Conservation (phyloP, 306 rosid genomes). For the Coriaria nepalensis region DNA sequence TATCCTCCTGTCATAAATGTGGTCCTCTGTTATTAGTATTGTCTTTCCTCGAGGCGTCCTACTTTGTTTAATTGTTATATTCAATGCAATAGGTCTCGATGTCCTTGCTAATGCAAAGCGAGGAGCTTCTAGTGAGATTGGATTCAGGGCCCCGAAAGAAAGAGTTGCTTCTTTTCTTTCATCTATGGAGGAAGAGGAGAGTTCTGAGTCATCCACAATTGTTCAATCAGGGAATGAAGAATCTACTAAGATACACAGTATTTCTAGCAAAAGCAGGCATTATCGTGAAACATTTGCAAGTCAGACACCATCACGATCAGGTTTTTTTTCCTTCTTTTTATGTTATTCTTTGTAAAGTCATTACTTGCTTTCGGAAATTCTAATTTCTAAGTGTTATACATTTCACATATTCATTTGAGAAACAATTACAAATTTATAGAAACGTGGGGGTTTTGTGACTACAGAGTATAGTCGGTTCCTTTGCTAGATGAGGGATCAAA, state of each 20-base stretch:
- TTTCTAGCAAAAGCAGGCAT: conserved; percentile 27
- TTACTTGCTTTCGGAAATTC: too few species aligned
- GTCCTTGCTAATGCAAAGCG: conserved; percentile 66
- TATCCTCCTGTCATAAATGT: not conserved
- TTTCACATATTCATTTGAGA: too few species aligned
- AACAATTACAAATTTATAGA: too few species aligned
- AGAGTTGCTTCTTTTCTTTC: conserved; percentile 47
- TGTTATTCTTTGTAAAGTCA: not conserved
- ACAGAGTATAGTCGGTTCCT: too few species aligned
- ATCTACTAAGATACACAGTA: conserved; percentile 11
- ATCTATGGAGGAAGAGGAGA: conserved; percentile 59
- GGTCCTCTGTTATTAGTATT: not conserved
- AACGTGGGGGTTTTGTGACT: too few species aligned
- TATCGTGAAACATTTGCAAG: conserved; percentile 46
- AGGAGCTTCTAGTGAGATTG: conserved; percentile 42
- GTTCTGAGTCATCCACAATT: conserved; percentile 22
- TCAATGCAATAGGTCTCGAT: conserved; percentile 58
- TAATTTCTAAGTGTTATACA: too few species aligned
- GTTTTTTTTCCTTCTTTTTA: too few species aligned
- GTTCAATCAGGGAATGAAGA: conserved; percentile 31
- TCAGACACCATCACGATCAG: conserved; percentile 37
- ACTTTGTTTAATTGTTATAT: too few species aligned
- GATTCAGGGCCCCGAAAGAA: conserved; percentile 70
- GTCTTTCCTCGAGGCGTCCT: too few species aligned
- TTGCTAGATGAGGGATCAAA: too few species aligned